Percentiles rank a stretch among this genome's conserved stretches.
Conservation (phyloP, 805 yeast species). For the Lipomyces kockii region DNA sequence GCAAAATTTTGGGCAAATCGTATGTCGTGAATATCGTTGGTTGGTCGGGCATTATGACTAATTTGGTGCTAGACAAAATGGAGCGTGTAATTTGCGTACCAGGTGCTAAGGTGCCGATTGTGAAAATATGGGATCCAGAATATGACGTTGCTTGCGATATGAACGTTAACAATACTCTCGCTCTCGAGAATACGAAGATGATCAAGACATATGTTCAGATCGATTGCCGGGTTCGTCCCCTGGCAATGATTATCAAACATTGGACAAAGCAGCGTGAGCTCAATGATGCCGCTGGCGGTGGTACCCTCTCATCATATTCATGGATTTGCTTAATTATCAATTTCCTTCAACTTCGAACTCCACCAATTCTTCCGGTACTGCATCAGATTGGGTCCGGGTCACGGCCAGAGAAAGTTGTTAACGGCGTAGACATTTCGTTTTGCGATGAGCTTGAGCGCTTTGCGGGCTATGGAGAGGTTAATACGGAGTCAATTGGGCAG, state of each 20-base stretch:
- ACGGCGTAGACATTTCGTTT: slow-evolving; percentile 36
- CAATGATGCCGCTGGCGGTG: slow-evolving; percentile 42
- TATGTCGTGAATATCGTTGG: slow-evolving; percentile 10
- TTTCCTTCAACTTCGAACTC: slow-evolving; percentile 36
- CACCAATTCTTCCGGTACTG: slow-evolving; percentile 38
- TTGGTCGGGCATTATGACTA: neutral
- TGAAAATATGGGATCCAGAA: slow-evolving; percentile 40
- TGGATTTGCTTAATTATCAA: slow-evolving; percentile 41
- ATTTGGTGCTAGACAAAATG: slow-evolving; percentile 29
- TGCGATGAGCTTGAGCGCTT: slow-evolving; percentile 36
- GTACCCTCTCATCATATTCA: slow-evolving; percentile 40
- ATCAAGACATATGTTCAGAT: slow-evolving; percentile 38
- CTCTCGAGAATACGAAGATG: slow-evolving; percentile 38
- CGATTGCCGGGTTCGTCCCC: slow-evolving; percentile 39
- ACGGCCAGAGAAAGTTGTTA: slow-evolving; percentile 21
- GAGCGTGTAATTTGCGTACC: slow-evolving; percentile 39
- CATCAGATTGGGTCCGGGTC: slow-evolving; percentile 29
- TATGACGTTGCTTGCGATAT: slow-evolving; percentile 38
- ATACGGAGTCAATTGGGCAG: slow-evolving; percentile 37
- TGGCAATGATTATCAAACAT: slow-evolving; percentile 39
- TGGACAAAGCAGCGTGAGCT: slow-evolving; percentile 40
- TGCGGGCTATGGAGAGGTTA: slow-evolving; percentile 31
- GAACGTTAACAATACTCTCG: slow-evolving; percentile 40
- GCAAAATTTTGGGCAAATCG: slow-evolving; percentile 34
- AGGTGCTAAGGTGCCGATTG: slow-evolving; percentile 41